Percentiles rank a stretch among this genome's conserved stretches.
Evolutionary conservation across 306 rosid genomes (phyloP).

Genomic region (Pterocarpus macrocarpus): DNA sequence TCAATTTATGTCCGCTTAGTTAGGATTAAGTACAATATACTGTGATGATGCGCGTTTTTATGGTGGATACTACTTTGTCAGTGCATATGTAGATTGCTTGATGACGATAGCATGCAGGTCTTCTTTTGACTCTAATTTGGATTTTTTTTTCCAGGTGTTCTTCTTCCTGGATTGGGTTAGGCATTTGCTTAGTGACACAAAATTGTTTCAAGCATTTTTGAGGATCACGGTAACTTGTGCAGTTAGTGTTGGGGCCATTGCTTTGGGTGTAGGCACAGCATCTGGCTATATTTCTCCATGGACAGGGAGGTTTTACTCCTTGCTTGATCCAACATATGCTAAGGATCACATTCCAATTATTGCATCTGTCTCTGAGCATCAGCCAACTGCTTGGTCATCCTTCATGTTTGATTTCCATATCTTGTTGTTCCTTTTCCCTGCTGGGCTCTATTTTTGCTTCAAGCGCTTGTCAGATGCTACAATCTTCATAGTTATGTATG

Average conservation of each 20-base stretch:
- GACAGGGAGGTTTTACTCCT: conserved; percentile 97
- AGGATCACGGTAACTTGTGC: conserved; percentile 93
- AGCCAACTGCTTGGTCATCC: conserved; percentile 99
- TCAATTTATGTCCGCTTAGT: background rate
- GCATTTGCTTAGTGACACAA: conserved; percentile 78
- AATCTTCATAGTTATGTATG: conserved; percentile 94
- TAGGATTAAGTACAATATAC: conserved; percentile 11
- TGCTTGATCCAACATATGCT: conserved; percentile 98
- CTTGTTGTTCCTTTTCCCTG: conserved; percentile 93
- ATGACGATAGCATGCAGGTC: conserved; percentile 19
- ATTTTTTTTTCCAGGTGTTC: conserved; percentile 68
- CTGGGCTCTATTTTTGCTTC: conserved; percentile 99
- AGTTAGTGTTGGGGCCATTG: conserved; percentile 78
- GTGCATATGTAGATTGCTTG: conserved; percentile 28
- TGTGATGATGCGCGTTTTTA: background rate
- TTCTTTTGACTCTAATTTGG: conserved; percentile 40
- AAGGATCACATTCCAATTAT: conserved; percentile 98
- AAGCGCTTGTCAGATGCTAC: conserved; percentile 98
- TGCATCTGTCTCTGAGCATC: conserved; percentile 99
- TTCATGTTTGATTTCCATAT: conserved; percentile 99
- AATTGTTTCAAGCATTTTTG: conserved; percentile 87
- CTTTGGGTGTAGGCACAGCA: conserved; percentile 92
- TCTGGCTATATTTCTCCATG: conserved; percentile 99
- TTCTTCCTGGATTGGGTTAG: conserved; percentile 96
- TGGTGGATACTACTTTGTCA: background rate